Base-by-base conservation (phyloP, 2,329 filamentous ascomycete genomes). In the Ascochyta rabiei region DNA sequence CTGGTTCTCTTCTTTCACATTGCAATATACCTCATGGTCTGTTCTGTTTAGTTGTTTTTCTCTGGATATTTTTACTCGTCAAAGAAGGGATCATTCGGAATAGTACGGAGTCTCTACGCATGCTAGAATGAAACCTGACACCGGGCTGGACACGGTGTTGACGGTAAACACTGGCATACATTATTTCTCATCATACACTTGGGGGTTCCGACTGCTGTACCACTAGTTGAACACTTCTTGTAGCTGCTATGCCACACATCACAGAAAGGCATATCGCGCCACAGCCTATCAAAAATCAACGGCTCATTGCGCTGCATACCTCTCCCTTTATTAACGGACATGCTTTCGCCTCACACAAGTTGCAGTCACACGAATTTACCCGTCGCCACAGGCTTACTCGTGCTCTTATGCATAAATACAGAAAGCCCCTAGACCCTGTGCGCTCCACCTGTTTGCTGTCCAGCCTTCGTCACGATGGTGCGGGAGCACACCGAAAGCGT, bases 21-120 rank as follows among this genome's bases (percentile, higher is more conserved):
- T 51, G 69, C 70, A 66, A 72, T 72, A 74, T 74, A 74, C 71
- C 70, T 72, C 58, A 53, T 57, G 53, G 37, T 53, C 37, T 37
- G 51, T 50, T 39, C 37, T 47, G 10, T 42, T 47, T 47, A 28
- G 33, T 56, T 48, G 26, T 55, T n/a, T n/a, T n/a, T n/a, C n/a
- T n/a, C n/a, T 33, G 42, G 48, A 35, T 45, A 23, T 34, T 21
- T 45, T 50, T 30, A 41, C 37, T 15, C 30, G 37, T 55, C 37
- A 24, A 46, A 42, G 41, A 47, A 33, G n/a, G 46, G 40, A 35
- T 49, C 31, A 33, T 33, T 50, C 24, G 52, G 42, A 30, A 47
- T 42, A 30, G 12, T 28, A 42, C 21, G 52, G 52, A 50, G 52
- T 55, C 30, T 40, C 34, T 49, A 28, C 33, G 43, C 15, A 50